phyloP scores from a whole-genome alignment of 1,139 yeast species.

The Kodamaea sp. region DNA sequence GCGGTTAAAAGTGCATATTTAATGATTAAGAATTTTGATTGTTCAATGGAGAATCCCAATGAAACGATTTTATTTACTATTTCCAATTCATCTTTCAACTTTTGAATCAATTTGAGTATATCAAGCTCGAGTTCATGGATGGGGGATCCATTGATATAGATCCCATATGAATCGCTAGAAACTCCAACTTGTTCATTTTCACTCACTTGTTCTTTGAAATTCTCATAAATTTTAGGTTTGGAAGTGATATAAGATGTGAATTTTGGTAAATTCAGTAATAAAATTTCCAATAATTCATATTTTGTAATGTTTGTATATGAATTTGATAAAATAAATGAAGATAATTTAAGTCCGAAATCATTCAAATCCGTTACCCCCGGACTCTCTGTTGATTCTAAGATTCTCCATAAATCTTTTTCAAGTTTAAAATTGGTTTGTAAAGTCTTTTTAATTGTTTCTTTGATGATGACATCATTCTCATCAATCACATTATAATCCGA shows the following conservation, averaged over 20 bases:
- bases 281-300: conserved; percentile 29
- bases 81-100: conserved; percentile 34
- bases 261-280: conserved; percentile 52
- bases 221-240: conserved; percentile 3
- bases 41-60: conserved; percentile 34
- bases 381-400: conserved; percentile 7
- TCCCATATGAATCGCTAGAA: conserved; percentile 42
- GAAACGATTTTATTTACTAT: conserved; percentile 26
- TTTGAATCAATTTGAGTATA: conserved; percentile 35
- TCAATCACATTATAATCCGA: conserved; percentile 64
- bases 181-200: conserved; percentile 33
- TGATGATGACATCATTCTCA: conserved; percentile 40
- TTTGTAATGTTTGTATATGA: conserved; percentile 23
- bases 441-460: not conserved
- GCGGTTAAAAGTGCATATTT: conserved; percentile 46
- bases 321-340: conserved; percentile 39
- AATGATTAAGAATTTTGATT: conserved; percentile 37
- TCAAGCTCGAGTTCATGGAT: conserved; percentile 43
- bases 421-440: conserved; percentile 3
- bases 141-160: conserved; percentile 63
- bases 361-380: conserved; percentile 20
- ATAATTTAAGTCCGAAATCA: conserved; percentile 43
- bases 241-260: conserved; percentile 30
- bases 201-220: conserved; percentile 20
- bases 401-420: conserved; percentile 12